Evolutionary conservation across 192 early-diverging fungal species (phyloP), one percentile per base, ranked within the genome.

Genomic region (Phycomyces nitens): DNA sequence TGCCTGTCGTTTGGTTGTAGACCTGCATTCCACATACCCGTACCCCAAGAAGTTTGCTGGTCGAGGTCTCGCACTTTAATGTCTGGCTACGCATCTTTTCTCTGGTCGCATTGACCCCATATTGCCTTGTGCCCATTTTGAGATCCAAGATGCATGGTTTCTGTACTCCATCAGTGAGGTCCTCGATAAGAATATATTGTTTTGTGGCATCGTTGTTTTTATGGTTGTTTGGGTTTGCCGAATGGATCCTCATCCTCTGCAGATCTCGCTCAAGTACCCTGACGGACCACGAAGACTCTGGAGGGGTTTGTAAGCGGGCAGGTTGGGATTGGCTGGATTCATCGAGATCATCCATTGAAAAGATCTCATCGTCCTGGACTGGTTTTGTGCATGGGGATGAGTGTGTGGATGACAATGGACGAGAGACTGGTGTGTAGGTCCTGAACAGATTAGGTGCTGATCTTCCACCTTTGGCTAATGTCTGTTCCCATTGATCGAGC

Each of bases 11-110:
- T 10, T 75, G 72, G 58, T 95, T 93, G 75, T 91, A 99, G 8
- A 95, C 92, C 84, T 98, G 97, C 93, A 99, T 93, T 9, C 97
- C 96, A 71, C 97, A 98, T 56, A 99, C 92, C 0, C 96, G 84
- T 56, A 97, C 92, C 6, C 97, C 97, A 23, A 98, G 82, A 47
- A 84, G 80, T 69, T 90, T 89, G 73, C 93, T 95, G 8, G 97
- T 99, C 9, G 93, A 92, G 43, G 82, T 79, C 60, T 93, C 92
- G 66, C 96, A 98, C 73, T 99, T 99, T 44, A 83, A 74, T 42
- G 89, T 95, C 74, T 99, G 96, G 42, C 88, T 93, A 24, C 82
- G 70, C 42, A 89, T 80, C 70, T 99, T 99, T 47, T 87, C 84
- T 16, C 82, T 76, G 0, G 87, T 79, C 1, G 92, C 94, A 79